phyloP scores from a whole-genome alignment of 2,329 filamentous ascomycete genomes.

The Teratosphaeria epicoccoides region DNA sequence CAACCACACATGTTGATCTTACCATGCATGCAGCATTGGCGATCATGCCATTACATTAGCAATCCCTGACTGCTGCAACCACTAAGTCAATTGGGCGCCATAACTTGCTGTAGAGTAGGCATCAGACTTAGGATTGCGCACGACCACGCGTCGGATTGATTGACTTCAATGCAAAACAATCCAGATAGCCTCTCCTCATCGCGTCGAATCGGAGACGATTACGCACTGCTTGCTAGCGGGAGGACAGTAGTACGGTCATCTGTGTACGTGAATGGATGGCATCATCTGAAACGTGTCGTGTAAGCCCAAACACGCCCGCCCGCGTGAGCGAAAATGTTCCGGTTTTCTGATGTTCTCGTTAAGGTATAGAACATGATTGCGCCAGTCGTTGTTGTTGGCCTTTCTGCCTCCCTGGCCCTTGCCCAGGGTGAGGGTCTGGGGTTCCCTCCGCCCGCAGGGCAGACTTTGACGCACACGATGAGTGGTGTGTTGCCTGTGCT shows the following conservation, averaged over 20 bases:
- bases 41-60: no score
- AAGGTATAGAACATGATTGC: background rate
- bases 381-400: background rate
- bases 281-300: no score
- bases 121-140: no score
- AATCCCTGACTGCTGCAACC: no score
- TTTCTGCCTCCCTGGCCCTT: background rate
- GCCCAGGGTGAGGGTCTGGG: constrained; percentile 1
- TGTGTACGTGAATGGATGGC: background rate
- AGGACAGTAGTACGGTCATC: background rate
- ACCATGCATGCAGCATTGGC: no score
- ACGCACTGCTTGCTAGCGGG: background rate
- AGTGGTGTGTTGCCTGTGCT: constrained; percentile 8
- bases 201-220: no score
- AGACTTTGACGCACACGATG: constrained; percentile 1
- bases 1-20: no score
- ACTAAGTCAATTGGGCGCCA: no score
- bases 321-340: no score
- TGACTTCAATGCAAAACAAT: background rate
- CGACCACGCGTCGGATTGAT: no score
- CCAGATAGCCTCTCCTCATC: background rate
- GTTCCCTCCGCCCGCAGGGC: constrained; percentile 1
- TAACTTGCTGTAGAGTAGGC: no score
- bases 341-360: background rate
- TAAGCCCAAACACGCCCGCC: no score